Base-by-base conservation (phyloP, 2,329 filamentous ascomycete species). In the Fusarium papillatum region DNA sequence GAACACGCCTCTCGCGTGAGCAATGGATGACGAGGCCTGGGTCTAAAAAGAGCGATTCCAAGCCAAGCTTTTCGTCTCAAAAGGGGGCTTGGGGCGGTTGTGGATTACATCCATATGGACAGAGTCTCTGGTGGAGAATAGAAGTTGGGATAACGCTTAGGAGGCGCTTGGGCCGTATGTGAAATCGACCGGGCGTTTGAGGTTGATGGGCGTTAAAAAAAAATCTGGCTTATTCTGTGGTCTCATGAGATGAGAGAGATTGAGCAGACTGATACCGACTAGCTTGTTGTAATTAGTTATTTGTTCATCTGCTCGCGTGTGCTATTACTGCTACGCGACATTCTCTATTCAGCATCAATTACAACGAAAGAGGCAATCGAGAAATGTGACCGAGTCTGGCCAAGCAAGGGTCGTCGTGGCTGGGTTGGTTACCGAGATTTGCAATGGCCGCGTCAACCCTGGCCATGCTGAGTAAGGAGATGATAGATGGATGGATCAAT, bases 401-500 rank as follows among this genome's bases (percentile, higher is more conserved):
- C 43, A 16, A 31, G 17, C 70, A 69, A 61, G 73, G 70, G 63
- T 68, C 43, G 29, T 41, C 34, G 31, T 68, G 69, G 63, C 69
- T 66, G 57, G 74, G 66, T 68, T 48, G 71, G 74, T 75, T 75
- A 76, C 74, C 74, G 74, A 76, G 66, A 76, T 76, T 76, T 76
- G 74, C 74, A 75, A 76, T 72, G 72, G 50, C 55, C 65, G 66
- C 61, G 62, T 74, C 34, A 64, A 69, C 34, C 50, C 39, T 55
- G 68, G 29, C 41, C 17, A 41, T 65, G 39, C 39, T 69, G 34
- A 53, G 29, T 59, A 59, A 66, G 41, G 46, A 65, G 63, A 19
- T 38, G 29, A 29, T 24, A 36, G 17, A 31, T 17, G 24, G 24
- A 19, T 38, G 43, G 43, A 64, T 57, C 39, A 39, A 24, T 77